Evolutionary conservation across 1,284 basidiomycete species (phyloP).

Genomic region (Cystobasidiaceae sp.): DNA sequence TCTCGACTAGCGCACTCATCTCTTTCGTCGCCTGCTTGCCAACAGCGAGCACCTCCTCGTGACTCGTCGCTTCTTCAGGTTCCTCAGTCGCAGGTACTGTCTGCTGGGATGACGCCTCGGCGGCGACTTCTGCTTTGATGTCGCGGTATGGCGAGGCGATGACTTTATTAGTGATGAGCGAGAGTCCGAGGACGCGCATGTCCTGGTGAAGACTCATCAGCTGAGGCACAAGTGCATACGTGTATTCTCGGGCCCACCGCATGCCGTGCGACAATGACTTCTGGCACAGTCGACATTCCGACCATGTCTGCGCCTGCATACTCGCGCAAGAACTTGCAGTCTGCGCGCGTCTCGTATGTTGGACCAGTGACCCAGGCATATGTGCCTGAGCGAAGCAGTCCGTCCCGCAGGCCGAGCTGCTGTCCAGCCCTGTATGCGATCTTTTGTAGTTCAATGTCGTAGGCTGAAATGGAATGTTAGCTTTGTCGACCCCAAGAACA

Average conservation of each 20-base stretch:
- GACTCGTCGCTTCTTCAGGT: slow-evolving; percentile 13
- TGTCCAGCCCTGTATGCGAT: slow-evolving; percentile 34
- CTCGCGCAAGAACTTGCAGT: slow-evolving; percentile 38
- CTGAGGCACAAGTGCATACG: no score
- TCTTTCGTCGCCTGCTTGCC: slow-evolving; percentile 18
- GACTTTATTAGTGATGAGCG: slow-evolving; percentile 43
- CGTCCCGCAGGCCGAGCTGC: slow-evolving; percentile 30
- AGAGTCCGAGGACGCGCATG: slow-evolving; percentile 41
- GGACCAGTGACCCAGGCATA: slow-evolving; percentile 42
- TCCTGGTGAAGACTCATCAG: no score
- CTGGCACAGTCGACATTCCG: slow-evolving; percentile 42
- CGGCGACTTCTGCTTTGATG: slow-evolving; percentile 35
- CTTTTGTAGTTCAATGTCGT: slow-evolving; percentile 39
- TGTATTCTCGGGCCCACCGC: slow-evolving; percentile 28
- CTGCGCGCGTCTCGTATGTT: slow-evolving; percentile 41
- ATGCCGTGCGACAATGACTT: slow-evolving; percentile 40
- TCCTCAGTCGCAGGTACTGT: not conserved
- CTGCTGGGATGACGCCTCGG: slow-evolving; percentile 17
- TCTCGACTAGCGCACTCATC: slow-evolving; percentile 27
- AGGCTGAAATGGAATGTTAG: no score
- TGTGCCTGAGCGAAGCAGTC: slow-evolving; percentile 36
- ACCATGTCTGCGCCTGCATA: slow-evolving; percentile 39
- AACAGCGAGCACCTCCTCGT: slow-evolving; percentile 32
- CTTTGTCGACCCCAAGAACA: no score
- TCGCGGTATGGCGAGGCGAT: slow-evolving; percentile 37